Evolutionary conservation across 768 basidiomycete species (phyloP), one percentile per base, ranked within the genome.

Genomic region (Russula earlei): DNA sequence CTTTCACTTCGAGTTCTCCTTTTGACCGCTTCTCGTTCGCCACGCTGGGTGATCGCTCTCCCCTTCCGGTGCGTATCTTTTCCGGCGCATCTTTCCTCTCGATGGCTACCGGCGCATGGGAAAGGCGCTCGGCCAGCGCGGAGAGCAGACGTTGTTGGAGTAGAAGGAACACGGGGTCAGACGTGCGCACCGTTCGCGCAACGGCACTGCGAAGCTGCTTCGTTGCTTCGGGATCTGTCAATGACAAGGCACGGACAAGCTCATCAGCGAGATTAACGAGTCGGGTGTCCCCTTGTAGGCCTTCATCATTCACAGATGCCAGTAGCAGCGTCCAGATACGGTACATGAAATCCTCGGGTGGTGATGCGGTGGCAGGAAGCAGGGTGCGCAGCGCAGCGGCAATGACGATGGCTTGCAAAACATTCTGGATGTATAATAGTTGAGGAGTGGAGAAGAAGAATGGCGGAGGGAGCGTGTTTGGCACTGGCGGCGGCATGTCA

Each of bases 181-280:
- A 67, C 17, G 77, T 72, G 44, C 75, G 77, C 45, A 89, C 70
- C 4, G 81, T 84, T 37, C 83, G 77, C 53, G 80, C 76, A 8
- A 87, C 84, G 2, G 81, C 78, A 4, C 74, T 72, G 20, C 84
- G 82, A 20, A 89, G 67, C 31, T 65, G 67, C 36, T 65, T 68
- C 6, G 55, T 59, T 61, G 86, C 84, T 56, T 81, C 79, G 2
- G 74, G 72, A 40, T 69, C 63, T 19, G 71, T 48, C 2, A 62
- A 65, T 27, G 69, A 68, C 29, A 75, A 75, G 5, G 79, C 79
- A 22, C 77, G 80, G 29, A 87, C 66, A 43, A 88, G 80, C 65
- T 89, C 87, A 63, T 88, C 87, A 0, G 82, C 84, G 24, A 89
- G 77, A 65, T 88, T 82, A 44, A 81, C 65, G 36, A 87, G 66